phyloP scores from a whole-genome alignment of 176 grass and related monocot genomes.

The Poa pratensis region DNA sequence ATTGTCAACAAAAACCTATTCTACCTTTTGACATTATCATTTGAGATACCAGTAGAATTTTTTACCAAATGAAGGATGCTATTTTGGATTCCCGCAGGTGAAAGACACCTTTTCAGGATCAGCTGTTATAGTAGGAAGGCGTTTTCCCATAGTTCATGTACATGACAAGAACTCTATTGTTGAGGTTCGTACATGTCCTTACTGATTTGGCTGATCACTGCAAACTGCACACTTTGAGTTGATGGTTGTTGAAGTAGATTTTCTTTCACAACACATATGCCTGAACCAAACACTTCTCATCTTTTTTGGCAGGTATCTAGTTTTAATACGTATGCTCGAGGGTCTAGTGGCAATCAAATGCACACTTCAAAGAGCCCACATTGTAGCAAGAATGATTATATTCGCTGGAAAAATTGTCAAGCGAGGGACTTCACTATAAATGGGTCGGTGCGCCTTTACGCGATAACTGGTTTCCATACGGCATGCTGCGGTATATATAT shows the following conservation, averaged over 20 bases:
- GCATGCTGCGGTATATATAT: conserved; percentile 12
- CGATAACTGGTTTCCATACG: conserved; percentile 18
- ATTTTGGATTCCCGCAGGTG: conserved; percentile 57
- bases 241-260: conserved; percentile 24
- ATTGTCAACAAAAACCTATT: background rate
- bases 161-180: conserved; percentile 68
- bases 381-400: conserved; percentile 80
- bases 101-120: conserved; percentile 73
- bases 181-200: conserved; percentile 62
- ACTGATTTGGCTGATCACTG: background rate
- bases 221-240: conserved; percentile 11
- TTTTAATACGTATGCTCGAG: conserved; percentile 74
- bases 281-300: conserved; percentile 23
- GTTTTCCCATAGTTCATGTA: conserved; percentile 96
- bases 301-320: conserved; percentile 75
- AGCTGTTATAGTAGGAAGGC: conserved; percentile 81
- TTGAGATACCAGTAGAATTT: conserved; percentile 32
- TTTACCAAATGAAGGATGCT: conserved; percentile 38
- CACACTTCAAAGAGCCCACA: conserved; percentile 44
- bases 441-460: conserved; percentile 51
- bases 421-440: conserved; percentile 94
- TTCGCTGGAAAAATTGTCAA: conserved; percentile 91
- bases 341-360: conserved; percentile 51
- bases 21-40: background rate
- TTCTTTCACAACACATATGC: conserved; percentile 16